phyloP scores from a whole-genome alignment of 1,284 basidiomycete genomes.

The Rhodotorula sp. region DNA sequence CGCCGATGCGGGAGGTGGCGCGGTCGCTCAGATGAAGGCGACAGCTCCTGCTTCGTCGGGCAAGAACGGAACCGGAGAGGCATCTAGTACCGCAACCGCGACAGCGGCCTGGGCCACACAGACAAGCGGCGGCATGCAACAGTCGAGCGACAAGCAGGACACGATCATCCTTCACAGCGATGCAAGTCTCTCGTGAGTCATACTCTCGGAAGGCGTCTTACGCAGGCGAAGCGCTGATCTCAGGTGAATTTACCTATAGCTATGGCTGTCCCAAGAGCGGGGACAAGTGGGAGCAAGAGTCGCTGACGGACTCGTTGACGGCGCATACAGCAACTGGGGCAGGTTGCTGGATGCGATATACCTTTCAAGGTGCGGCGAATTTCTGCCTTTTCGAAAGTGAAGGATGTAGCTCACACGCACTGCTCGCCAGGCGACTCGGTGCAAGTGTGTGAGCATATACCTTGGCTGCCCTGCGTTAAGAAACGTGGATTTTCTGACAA shows the following conservation, averaged over 20 bases:
- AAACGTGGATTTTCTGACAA: not conserved
- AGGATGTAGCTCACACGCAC: not conserved
- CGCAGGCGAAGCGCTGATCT: not conserved
- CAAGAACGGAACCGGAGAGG: not conserved
- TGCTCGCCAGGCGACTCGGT: slow-evolving; percentile 13
- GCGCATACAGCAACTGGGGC: slow-evolving; percentile 18
- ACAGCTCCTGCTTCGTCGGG: not conserved
- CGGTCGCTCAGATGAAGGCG: not conserved
- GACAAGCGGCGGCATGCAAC: slow-evolving; percentile 4
- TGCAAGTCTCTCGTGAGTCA: not conserved
- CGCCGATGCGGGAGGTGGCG: not conserved
- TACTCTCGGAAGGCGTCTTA: not conserved
- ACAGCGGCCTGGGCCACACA: slow-evolving; percentile 5
- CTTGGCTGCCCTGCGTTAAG: not conserved
- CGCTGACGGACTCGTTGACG: slow-evolving; percentile 8
- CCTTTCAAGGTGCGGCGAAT: slow-evolving; percentile 10
- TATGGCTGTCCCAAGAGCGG: slow-evolving; percentile 11
- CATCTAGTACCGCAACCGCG: not conserved
- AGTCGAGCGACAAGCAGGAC: not conserved
- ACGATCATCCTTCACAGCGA: slow-evolving; percentile 5
- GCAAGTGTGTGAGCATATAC: slow-evolving; percentile 12
- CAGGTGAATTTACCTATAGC: too few relatives aligned
- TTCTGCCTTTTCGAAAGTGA: not conserved
- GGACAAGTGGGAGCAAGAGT: slow-evolving; percentile 15
- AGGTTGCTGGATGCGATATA: slow-evolving; percentile 13